Base-by-base conservation (phyloP, 2,329 filamentous ascomycete species). In the Ciborinia camelliae region DNA sequence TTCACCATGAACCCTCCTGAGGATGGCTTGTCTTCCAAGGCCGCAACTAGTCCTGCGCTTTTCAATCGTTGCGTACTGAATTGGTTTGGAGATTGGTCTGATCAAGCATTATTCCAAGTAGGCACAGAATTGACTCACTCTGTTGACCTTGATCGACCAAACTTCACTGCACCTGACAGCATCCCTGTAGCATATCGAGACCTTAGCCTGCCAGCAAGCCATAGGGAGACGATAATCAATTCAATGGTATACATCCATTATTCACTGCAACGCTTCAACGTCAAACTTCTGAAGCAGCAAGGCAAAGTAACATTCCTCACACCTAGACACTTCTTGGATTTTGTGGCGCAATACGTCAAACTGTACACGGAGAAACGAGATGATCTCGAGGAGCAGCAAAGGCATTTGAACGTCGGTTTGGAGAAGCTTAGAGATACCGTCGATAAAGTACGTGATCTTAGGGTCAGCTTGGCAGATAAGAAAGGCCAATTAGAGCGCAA, bases 11-110 rank as follows among this genome's bases (percentile, higher is more conserved):
- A 99, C 77, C 95, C 95, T 18, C 96, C 95, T 0, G 92, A 97
- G 75, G 95, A 95, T 71, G 94, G 95, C 0, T 81, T 99, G 10
- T 95, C 91, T 1, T 97, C 92, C 39, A 98, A 97, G 81, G 95
- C 95, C 64, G 96, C 95, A 35, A 99, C 96, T 3, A 97, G 92
- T 84, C 95, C 95, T 66, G 95, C 95, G 48, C 80, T 99, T 74
- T 99, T 99, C 89, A 99, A 99, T 81, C 90, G 95, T 83, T 99
- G 95, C 75, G 95, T 99, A 57, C 88, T 99, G 72, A 99, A 99
- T 79, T 99, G 95, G 95, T 97, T 99, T 76, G 95, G 95, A 69
- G 95, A 99, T 79, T 99, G 95, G 95, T 99, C 95, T 61, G 95
- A 99, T 77, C 95, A 99, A 79, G 96, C 95, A 45, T 84, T 99